Evolutionary conservation across 441 rosid species (phyloP).

Genomic region (Populus hybrid): DNA sequence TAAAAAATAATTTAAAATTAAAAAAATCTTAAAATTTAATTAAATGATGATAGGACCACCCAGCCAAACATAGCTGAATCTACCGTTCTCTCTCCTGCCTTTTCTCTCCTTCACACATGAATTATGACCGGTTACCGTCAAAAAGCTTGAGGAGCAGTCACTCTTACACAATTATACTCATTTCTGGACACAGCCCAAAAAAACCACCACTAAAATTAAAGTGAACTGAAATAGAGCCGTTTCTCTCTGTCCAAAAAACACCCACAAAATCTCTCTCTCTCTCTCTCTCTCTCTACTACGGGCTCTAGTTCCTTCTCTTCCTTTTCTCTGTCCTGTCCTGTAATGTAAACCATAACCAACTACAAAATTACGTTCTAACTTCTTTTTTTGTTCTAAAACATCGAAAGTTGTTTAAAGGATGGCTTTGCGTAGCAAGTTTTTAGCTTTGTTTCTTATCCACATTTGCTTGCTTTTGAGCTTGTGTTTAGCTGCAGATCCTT

Average conservation of each 20-base stretch:
- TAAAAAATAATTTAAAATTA: no score
- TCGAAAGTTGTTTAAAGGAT: slow-evolving; percentile 26
- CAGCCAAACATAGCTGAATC: neutral
- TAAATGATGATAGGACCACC: no score
- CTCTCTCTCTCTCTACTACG: slow-evolving; percentile 3
- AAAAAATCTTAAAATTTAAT: no score
- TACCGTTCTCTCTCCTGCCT: neutral
- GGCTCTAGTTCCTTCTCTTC: slow-evolving; percentile 27
- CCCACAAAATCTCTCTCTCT: neutral
- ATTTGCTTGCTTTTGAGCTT: slow-evolving; percentile 38
- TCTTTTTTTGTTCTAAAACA: neutral
- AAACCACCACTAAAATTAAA: neutral
- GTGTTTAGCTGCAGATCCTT: slow-evolving; percentile 75
- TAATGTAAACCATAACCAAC: slow-evolving; percentile 46
- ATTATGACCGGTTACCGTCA: slow-evolving; percentile 38
- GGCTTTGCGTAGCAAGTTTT: slow-evolving; percentile 41
- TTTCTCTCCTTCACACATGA: slow-evolving; percentile 1
- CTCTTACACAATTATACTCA: neutral
- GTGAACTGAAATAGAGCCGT: slow-evolving; percentile 27
- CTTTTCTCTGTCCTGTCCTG: slow-evolving; percentile 19
- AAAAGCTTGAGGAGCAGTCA: slow-evolving; percentile 7
- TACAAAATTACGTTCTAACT: neutral
- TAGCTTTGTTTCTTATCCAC: slow-evolving; percentile 47
- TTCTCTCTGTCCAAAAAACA: neutral
- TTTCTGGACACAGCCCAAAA: neutral